Percentiles rank a stretch among this genome's conserved stretches.
These are phyloP conservation scores for Pezicula carpinea DNA, from an alignment of 2,329 filamentous ascomycete species.

Conservation along the genomic window DNA sequence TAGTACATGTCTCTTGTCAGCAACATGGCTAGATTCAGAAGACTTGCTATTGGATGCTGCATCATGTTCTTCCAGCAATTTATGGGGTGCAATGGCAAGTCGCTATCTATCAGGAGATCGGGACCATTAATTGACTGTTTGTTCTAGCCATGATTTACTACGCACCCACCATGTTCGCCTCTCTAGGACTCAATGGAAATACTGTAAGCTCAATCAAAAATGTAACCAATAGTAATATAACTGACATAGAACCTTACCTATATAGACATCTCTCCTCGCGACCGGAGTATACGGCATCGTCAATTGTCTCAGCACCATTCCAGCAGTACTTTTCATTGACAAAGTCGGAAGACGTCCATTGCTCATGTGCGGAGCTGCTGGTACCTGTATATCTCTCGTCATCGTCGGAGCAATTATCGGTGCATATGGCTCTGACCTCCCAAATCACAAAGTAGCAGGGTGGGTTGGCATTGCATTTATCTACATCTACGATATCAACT, in stretches of 20 bases:
- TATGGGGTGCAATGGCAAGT: slow-evolving; percentile 17
- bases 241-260: background rate
- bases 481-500: slow-evolving; percentile 47
- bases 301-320: slow-evolving; percentile 42
- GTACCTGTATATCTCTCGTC: slow-evolving; percentile 48
- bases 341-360: slow-evolving; percentile 30
- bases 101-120: background rate
- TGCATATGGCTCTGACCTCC: slow-evolving; percentile 41
- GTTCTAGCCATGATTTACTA: slow-evolving; percentile 28
- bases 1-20: slow-evolving; percentile 16
- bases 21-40: slow-evolving; percentile 14
- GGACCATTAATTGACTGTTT: background rate
- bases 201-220: slow-evolving; percentile 19
- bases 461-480: slow-evolving; percentile 56
- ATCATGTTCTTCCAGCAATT: slow-evolving; percentile 31
- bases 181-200: slow-evolving; percentile 37
- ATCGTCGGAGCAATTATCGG: slow-evolving; percentile 51
- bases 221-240: background rate
- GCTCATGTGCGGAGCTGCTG: slow-evolving; percentile 41
- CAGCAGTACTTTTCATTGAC: slow-evolving; percentile 30
- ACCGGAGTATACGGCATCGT: slow-evolving; percentile 55
- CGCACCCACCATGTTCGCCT: slow-evolving; percentile 41
- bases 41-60: slow-evolving; percentile 16
- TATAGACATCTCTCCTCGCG: slow-evolving; percentile 41
- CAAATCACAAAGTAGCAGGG: slow-evolving; percentile 43